Evolutionary conservation across 768 basidiomycete species (phyloP), one percentile per base, ranked within the genome.

Genomic region (Cytidiella melzeri): DNA sequence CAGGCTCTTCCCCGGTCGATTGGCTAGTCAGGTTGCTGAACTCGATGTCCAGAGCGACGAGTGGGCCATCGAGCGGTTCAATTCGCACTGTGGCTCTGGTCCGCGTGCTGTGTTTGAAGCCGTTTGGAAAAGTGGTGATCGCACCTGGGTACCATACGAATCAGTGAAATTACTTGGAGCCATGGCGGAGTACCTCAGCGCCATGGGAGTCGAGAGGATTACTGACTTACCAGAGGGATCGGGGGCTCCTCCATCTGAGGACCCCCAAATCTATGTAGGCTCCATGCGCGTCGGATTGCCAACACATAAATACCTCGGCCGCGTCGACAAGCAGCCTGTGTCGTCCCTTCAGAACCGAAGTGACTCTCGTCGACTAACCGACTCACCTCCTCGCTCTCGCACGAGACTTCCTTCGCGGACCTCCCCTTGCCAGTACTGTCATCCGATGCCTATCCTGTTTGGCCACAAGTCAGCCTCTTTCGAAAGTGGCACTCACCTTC

Each of bases 51-150:
- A 56, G 15, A 54, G 58, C n/a, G 34, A 47, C 24, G 59, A 61
- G 40, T 68, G 61, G 61, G 46, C 57, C 0, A 57, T 70, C 1
- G 56, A 66, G 1, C 34, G 48, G 12, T 62, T 68, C 12, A 11
- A 52, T 0, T 20, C 42, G 10, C 69, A 69, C 47, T 23, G 47
- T 10, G 64, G 69, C 1, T 47, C 39, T 6, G 56, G 58, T 20
- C 47, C 41, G 20, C 10, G 54, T 18, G 55, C 65, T 1, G n/a
- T 59, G 2, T 67, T 69, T 47, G 48, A 66, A 37, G 53, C 65
- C 2, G 10, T 50, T 12, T 70, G 66, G 61, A 61, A 56, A 42
- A 47, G 60, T 2, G 66, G 69, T 0, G 69, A 70, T 39, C 3
- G 13, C 1, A 61, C 64, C 3, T 70, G 69, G 68, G 21, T 65